A percentile compares a stretch with the other conserved stretches of the same genome.
Evolutionary conservation across 1,284 basidiomycete species (phyloP).

Genomic region (Puccinia coronata): DNA sequence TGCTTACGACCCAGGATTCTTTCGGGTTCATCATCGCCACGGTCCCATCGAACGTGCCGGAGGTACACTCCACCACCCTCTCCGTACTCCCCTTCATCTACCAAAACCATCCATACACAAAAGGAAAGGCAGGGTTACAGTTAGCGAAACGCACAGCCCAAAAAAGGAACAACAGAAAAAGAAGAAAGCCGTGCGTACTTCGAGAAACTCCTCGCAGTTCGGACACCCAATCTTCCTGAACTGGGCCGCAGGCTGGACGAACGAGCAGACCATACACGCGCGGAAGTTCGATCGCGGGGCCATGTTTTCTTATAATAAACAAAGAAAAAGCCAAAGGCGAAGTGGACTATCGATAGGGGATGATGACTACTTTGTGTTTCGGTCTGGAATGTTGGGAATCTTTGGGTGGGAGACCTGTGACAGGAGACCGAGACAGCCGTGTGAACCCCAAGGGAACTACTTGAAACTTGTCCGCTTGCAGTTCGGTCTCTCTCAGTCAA

Average conservation of each 20-base stretch:
- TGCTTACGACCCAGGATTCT: conserved; percentile 44
- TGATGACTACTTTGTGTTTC: too few relatives aligned
- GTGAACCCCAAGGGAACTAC: too few relatives aligned
- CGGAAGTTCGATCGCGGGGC: conserved; percentile 29
- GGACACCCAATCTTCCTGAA: conserved; percentile 45
- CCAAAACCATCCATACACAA: not conserved
- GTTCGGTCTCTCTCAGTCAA: too few relatives aligned
- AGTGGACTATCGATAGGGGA: too few relatives aligned
- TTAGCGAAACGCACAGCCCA: too few relatives aligned
- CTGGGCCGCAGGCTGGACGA: conserved; percentile 21
- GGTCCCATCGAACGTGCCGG: conserved; percentile 47
- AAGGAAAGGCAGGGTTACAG: too few relatives aligned
- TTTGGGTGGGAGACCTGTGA: too few relatives aligned
- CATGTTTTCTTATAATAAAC: not conserved
- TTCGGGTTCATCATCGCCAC: conserved; percentile 34
- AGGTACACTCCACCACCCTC: conserved; percentile 35
- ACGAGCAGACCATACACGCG: conserved; percentile 47
- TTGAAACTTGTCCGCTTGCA: too few relatives aligned
- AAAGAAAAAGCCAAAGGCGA: too few relatives aligned
- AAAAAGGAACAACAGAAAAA: too few relatives aligned
- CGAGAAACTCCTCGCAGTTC: conserved; percentile 43
- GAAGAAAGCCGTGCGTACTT: conserved; percentile 12
- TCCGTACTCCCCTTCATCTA: conserved; percentile 45
- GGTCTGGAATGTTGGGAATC: too few relatives aligned
- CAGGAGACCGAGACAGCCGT: too few relatives aligned